Percentiles rank a stretch among this genome's conserved stretches.
Conservation (phyloP, 805 yeast species). For the Teunomyces pallodes region DNA sequence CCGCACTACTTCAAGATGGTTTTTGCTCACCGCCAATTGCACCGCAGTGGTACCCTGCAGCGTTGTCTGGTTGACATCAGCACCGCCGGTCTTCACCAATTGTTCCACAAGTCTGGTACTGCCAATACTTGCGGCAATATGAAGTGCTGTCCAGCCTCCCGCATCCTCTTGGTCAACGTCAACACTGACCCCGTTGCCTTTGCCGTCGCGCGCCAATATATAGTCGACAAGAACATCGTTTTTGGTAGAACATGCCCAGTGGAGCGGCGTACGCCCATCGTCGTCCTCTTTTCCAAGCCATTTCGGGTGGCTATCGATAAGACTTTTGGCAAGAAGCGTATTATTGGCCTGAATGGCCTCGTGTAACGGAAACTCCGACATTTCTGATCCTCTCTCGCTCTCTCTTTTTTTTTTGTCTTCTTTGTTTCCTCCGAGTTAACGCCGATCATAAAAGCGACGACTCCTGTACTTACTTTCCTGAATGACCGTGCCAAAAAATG, state of each 20-base stretch:
- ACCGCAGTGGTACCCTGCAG: constrained; percentile 70
- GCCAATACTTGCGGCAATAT: constrained; percentile 79
- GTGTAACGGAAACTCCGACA: constrained; percentile 33
- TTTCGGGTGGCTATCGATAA: constrained; percentile 51
- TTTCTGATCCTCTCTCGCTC: not conserved
- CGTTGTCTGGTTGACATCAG: constrained; percentile 57
- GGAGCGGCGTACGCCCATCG: constrained; percentile 78
- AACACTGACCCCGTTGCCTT: constrained; percentile 20
- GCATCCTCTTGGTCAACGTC: constrained; percentile 74
- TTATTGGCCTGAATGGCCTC: constrained; percentile 69
- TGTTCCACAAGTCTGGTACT: constrained; percentile 49
- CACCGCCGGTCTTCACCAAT: constrained; percentile 46
- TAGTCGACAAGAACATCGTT: constrained; percentile 51
- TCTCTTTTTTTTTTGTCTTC: not conserved
- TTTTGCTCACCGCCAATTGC: constrained; percentile 75
- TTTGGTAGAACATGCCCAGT: constrained; percentile 81
- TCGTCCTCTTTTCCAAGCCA: constrained; percentile 51
- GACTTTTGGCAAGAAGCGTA: constrained; percentile 45
- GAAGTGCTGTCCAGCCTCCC: constrained; percentile 87
- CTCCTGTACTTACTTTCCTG: no score
- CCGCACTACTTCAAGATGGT: constrained; percentile 52
- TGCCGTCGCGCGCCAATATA: constrained; percentile 15
- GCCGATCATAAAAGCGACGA: no score
- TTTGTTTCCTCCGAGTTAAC: no score
- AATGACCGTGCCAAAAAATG: no score